A percentile compares a stretch with the other conserved stretches of the same genome.
These are phyloP conservation scores for Metschnikowia anglica DNA, from an alignment of 805 yeast genomes.

Conservation along the genomic window DNA sequence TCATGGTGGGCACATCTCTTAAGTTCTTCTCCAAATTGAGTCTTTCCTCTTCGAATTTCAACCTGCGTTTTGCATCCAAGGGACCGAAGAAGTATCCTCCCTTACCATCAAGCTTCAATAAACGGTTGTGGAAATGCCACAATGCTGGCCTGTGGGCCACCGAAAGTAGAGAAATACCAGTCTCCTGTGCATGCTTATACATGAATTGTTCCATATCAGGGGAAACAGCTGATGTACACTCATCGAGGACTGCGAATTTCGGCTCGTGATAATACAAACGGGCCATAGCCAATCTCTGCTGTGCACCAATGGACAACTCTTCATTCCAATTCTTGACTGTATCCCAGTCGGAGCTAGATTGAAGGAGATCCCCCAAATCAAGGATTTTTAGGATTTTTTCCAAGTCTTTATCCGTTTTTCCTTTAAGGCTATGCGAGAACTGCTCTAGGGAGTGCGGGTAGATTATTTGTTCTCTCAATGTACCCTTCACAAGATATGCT, in stretches of 20 bases:
- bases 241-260: constrained; percentile 91
- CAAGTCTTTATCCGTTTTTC: constrained; percentile 50
- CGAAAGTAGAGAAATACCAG: constrained; percentile 79
- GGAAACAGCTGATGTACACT: constrained; percentile 92
- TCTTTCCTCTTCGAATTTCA: constrained; percentile 76
- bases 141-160: constrained; percentile 91
- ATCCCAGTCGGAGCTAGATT: constrained; percentile 47
- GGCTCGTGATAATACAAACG: constrained; percentile 89
- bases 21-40: constrained; percentile 64
- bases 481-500: constrained; percentile 79
- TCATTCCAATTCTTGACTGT: constrained; percentile 81
- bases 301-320: constrained; percentile 85
- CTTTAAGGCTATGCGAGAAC: constrained; percentile 39
- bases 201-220: constrained; percentile 87
- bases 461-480: constrained; percentile 83
- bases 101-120: constrained; percentile 83
- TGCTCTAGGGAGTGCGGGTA: constrained; percentile 76
- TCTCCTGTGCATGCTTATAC: constrained; percentile 75
- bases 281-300: constrained; percentile 91
- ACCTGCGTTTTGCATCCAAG: constrained; percentile 71
- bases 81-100: constrained; percentile 62
- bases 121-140: constrained; percentile 86
- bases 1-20: constrained; percentile 67
- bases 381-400: constrained; percentile 54
- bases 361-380: constrained; percentile 57